phyloP scores from a whole-genome alignment of 2,329 filamentous ascomycete species.

The Sclerotinia borealis region DNA sequence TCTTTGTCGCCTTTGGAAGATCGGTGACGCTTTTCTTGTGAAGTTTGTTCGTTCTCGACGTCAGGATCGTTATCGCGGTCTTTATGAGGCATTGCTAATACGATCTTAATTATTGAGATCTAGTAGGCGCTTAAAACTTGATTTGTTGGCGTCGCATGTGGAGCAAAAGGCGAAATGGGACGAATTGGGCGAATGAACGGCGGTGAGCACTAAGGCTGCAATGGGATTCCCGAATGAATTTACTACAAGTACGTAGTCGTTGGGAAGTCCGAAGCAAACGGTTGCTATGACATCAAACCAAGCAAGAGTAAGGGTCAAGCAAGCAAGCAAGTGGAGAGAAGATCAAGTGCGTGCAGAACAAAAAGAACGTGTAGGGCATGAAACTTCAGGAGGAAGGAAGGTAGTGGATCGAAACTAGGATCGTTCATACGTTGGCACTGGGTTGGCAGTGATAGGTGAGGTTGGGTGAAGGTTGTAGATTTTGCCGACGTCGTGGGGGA shows the following conservation, averaged over 20 bases:
- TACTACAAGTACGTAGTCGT: neutral
- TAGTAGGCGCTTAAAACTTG: conserved; percentile 14
- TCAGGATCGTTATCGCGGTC: conserved; percentile 25
- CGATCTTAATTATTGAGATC: neutral
- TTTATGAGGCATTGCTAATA: conserved; percentile 15
- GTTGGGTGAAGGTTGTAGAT: neutral
- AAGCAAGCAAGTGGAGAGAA: neutral
- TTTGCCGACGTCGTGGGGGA: neutral
- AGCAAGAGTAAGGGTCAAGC: neutral
- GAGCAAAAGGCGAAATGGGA: conserved; percentile 1
- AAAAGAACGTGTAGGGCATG: neutral
- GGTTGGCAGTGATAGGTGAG: neutral
- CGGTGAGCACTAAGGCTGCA: conserved; percentile 11
- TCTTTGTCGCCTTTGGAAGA: conserved; percentile 29
- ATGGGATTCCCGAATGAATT: neutral
- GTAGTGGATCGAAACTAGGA: neutral
- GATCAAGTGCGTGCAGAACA: neutral
- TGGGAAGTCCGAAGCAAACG: too few relatives aligned
- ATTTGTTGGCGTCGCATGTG: conserved; percentile 14
- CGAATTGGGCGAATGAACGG: conserved; percentile 9
- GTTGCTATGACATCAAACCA: conserved; percentile 6
- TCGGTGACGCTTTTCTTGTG: conserved; percentile 28
- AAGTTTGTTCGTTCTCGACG: conserved; percentile 23
- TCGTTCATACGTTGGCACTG: conserved; percentile 1
- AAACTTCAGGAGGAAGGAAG: neutral